phyloP scores from a whole-genome alignment of 148 eudicot genomes.

The Polygonum maritimum region DNA sequence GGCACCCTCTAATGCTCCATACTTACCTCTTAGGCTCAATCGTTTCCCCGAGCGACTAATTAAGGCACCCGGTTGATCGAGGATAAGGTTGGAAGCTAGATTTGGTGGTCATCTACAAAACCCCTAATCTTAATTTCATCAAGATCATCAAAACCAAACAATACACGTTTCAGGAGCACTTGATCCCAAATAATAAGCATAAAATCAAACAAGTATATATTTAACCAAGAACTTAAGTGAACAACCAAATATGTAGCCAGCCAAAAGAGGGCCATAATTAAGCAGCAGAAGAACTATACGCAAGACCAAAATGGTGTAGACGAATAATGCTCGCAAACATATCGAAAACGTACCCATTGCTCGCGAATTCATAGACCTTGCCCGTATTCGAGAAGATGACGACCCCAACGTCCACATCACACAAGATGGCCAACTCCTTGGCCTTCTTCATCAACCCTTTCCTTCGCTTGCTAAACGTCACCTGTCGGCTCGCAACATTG shows the following conservation, averaged over 20 bases:
- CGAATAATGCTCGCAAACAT: too few species aligned
- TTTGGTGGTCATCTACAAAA: not conserved
- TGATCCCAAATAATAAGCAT: not conserved
- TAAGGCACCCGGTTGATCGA: not conserved
- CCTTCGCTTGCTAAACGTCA: conserved; percentile 32
- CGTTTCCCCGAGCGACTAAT: not conserved
- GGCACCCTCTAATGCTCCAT: not conserved
- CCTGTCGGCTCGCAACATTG: conserved; percentile 30
- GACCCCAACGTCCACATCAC: conserved; percentile 31
- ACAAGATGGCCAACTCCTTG: conserved; percentile 27
- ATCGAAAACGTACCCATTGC: conserved; percentile 12
- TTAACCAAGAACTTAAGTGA: not conserved
- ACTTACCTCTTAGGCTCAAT: not conserved
- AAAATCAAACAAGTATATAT: not conserved
- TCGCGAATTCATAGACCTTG: conserved; percentile 25
- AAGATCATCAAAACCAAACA: not conserved
- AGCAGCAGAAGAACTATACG: too few species aligned
- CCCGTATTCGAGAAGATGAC: conserved; percentile 27
- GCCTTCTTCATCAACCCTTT: conserved; percentile 35
- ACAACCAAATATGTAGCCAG: too few species aligned
- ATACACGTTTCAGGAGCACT: not conserved
- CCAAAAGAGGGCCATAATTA: too few species aligned
- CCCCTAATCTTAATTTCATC: not conserved
- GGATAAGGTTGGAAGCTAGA: not conserved
- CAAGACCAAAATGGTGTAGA: too few species aligned